Base-by-base conservation (phyloP, 2,329 filamentous ascomycete species). In the Exophiala viscosa region DNA sequence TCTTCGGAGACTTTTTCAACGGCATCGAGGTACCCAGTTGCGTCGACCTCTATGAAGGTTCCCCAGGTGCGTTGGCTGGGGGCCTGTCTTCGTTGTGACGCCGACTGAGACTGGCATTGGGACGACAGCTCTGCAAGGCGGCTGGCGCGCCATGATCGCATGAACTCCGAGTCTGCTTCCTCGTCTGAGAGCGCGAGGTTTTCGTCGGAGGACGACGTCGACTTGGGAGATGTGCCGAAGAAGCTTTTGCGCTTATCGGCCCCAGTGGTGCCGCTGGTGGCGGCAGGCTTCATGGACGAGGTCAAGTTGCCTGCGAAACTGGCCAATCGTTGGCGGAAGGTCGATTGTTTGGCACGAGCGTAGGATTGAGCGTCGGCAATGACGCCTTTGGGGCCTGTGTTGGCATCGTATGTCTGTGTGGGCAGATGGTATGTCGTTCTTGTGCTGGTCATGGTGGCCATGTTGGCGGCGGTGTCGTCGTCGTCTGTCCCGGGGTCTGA, bases 21-120 rank as follows among this genome's bases (percentile, higher is more conserved):
- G 50, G 92, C 91, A 70, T 97, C 91, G n/a, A 99, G 80, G 65
- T 95, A 99, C 14, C 91, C 93, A 59, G 87, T 76, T 6, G 90
- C 92, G 74, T 97, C 91, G 1, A 97, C 93, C 54, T 83, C 80
- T 57, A 91, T 86, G 58, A 97, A 75, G 10, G 80, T 81, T 17
- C 93, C 93, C 67, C 87, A 97, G 52, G 86, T 77, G 60, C 88
- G 78, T 59, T 87, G 81, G 63, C 86, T 90, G 1, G 90, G 89
- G 68, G 86, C 92, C 47, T 60, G 57, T 44, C 41, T 51, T 18
- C 50, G 44, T 10, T 57, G 56, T 4, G 38, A 36, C 13, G 33
- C 36, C 15, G 48, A 43, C 18, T 48, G 20, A n/a, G 52, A 35
- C 78, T 87, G 57, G 79, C 79, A 44, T 83, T 76, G 61, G 62